A percentile compares a stretch with the other conserved stretches of the same genome.
These are phyloP conservation scores for Rosa chinensis DNA, from an alignment of 306 rosid species.

Conservation along the genomic window DNA sequence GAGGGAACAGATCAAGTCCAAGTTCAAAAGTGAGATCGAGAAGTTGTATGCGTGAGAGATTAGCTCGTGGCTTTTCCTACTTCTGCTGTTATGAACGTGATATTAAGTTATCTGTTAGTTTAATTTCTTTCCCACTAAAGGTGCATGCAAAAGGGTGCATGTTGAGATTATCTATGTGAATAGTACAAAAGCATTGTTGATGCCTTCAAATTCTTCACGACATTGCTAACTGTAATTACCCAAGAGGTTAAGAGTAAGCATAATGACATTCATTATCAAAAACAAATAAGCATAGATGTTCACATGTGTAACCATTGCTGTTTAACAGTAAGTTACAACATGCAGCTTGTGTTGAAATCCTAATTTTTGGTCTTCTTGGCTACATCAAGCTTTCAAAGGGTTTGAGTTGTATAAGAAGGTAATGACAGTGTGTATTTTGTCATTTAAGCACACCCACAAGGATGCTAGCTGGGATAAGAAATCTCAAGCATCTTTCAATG, in stretches of 20 bases:
- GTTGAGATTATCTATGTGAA: neutral
- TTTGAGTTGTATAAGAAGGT: too few species aligned
- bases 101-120: neutral
- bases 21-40: constrained; percentile 64
- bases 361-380: neutral
- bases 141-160: neutral
- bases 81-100: neutral
- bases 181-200: neutral
- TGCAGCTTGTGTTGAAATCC: neutral
- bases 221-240: neutral
- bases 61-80: neutral
- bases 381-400: neutral
- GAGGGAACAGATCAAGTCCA: constrained; percentile 76
- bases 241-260: neutral
- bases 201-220: neutral
- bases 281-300: neutral
- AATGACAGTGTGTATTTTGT: neutral
- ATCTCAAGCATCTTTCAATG: neutral
- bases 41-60: constrained; percentile 57
- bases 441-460: neutral
- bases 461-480: neutral
- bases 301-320: neutral
- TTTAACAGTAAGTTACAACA: neutral
- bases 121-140: neutral
- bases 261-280: neutral